Base-by-base conservation (phyloP, 2,329 filamentous ascomycete genomes). In the Coleophoma eucalyptorum region DNA sequence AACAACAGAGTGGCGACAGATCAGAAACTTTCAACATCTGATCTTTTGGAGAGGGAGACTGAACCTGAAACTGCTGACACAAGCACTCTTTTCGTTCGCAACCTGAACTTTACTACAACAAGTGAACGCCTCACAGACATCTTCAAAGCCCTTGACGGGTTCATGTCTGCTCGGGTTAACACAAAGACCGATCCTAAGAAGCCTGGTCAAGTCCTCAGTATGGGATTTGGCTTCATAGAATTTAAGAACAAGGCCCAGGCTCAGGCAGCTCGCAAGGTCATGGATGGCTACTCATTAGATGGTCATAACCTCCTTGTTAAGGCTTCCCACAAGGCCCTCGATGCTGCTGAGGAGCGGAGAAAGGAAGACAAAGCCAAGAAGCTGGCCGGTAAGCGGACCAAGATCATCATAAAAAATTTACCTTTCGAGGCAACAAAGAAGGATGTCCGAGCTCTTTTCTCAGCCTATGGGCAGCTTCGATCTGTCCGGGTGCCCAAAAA, bases 391-490 rank as follows among this genome's bases (percentile, higher is more conserved):
- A 83, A 85, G 65, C 81, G 84, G 59, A 97, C 92, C 44, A 97
- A 97, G 79, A 87, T 99, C 65, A 86, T 97, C 70, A 87, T 99
- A 75, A 99, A 97, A 78, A 99, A 99, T 75, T 74, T 99, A 70
- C 93, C 94, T 18, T 99, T 99, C 74, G 90, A 97, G 74, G 87
- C 89, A 45, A 87, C 85, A 49, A 97, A 96, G 76, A 94, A 95
- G 69, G 94, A 99, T 67, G 80, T 99, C 52, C 83, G 90, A 56
- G 78, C 87, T 49, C 78, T 97, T 40, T 92, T 97, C 67, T 84
- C 89, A 55, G 85, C 90, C 34, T 97, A 97, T 71, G 95, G 94
- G 43, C 87, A 96, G 67, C 82, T 99, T 56, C 87, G 90, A 64
- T 93, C 91, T 48, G 90, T 99, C 54, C 89, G 94, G 56, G 83